Percentiles rank a stretch among this genome's conserved stretches.
phyloP scores from a whole-genome alignment of 176 grass and related monocot species.

The sorghum (Sorghum bicolor) region Sorghum_bicolor_NCBIv3 NC_012871.2:15900501-15901000 shows the following conservation, averaged over 20 bases:
- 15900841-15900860: slow-evolving; percentile 39
- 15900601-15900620: slow-evolving; percentile 46
- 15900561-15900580: too few relatives aligned
- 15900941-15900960: too few relatives aligned
- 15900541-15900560: too few relatives aligned
- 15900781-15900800: too few relatives aligned
- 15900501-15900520: slow-evolving; percentile 60
- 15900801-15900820: not conserved
- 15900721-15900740: slow-evolving; percentile 61
- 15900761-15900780: too few relatives aligned
- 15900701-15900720: slow-evolving; percentile 53
- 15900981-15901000: too few relatives aligned
- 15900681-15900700: slow-evolving; percentile 67
- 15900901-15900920: slow-evolving; percentile 59
- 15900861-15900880: slow-evolving; percentile 42
- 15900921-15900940: not conserved
- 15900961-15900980: too few relatives aligned
- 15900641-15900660: slow-evolving; percentile 33
- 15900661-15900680: slow-evolving; percentile 35
- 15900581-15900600: slow-evolving; percentile 43
- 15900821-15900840: slow-evolving; percentile 25
- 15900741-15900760: not conserved
- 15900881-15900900: slow-evolving; percentile 39
- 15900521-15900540: slow-evolving; percentile 22
- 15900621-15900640: slow-evolving; percentile 84